These are phyloP conservation scores for Xylaria sp. DNA, from an alignment of 2,329 filamentous ascomycete species.

Conservation along the genomic window DNA sequence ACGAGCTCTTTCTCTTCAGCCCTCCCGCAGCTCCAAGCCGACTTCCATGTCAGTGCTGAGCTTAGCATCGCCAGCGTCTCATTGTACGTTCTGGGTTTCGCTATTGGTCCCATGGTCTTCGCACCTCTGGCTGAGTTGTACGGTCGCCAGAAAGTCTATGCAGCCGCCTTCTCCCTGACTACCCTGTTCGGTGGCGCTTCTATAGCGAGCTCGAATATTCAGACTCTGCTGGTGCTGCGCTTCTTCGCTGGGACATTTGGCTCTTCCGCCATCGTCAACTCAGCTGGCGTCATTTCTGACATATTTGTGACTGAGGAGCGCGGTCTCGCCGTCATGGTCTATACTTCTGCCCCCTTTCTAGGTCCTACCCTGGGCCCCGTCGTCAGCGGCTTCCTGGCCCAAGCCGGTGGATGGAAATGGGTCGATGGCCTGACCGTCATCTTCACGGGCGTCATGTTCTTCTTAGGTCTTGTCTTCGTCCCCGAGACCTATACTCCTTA, in stretches of 20 bases:
- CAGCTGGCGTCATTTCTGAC: constrained; percentile 64
- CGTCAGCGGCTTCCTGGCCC: constrained; percentile 62
- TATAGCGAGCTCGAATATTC: constrained; percentile 62
- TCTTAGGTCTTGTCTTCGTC: constrained; percentile 59
- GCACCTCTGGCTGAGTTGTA: constrained; percentile 67
- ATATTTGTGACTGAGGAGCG: constrained; percentile 56
- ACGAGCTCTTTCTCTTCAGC: constrained; percentile 73
- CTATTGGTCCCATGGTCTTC: constrained; percentile 64
- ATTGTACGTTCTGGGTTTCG: constrained; percentile 65
- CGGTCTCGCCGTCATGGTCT: not conserved
- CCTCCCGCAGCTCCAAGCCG: constrained; percentile 59
- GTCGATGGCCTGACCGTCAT: constrained; percentile 70
- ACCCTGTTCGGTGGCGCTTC: constrained; percentile 66
- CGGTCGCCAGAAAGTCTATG: constrained; percentile 63
- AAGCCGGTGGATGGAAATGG: constrained; percentile 74
- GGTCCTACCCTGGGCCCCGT: constrained; percentile 59
- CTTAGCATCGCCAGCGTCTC: constrained; percentile 61
- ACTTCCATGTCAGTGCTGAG: constrained; percentile 63
- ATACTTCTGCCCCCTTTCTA: not conserved
- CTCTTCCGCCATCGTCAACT: constrained; percentile 63
- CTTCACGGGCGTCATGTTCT: constrained; percentile 69
- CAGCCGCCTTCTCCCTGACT: constrained; percentile 61
- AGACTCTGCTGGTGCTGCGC: constrained; percentile 68
- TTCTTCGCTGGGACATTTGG: constrained; percentile 68
- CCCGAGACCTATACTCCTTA: constrained; percentile 70